Percentiles rank a stretch among this genome's conserved stretches.
Conservation (phyloP, 345 rosid species). For the Citrus trifoliata region DNA sequence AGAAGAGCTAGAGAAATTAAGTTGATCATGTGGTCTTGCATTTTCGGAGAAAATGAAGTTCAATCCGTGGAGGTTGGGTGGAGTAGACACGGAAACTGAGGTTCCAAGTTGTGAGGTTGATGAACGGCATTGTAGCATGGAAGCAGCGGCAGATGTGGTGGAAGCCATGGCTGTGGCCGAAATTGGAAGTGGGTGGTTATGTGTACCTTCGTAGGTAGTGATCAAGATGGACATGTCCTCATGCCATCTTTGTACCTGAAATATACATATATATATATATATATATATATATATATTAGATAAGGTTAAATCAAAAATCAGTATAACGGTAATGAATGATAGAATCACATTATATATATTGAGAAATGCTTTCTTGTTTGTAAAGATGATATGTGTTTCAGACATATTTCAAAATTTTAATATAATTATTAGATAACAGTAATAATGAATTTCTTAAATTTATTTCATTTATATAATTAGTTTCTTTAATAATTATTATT, state of each 20-base stretch:
- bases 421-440: too few relatives aligned
- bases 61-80: slow-evolving; percentile 22
- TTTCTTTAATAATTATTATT: too few relatives aligned
- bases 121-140: slow-evolving; percentile 19
- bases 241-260: slow-evolving; percentile 15
- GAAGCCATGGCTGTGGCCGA: slow-evolving; percentile 30
- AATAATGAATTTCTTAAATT: too few relatives aligned
- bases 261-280: too few relatives aligned
- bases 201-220: slow-evolving; percentile 23
- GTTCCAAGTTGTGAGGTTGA: slow-evolving; percentile 9
- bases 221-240: slow-evolving; percentile 20
- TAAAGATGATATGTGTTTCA: background rate
- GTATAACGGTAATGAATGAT: background rate
- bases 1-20: slow-evolving; percentile 33
- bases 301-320: too few relatives aligned
- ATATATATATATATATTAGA: too few relatives aligned
- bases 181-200: slow-evolving; percentile 21
- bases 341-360: too few relatives aligned
- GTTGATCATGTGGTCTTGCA: slow-evolving; percentile 19
- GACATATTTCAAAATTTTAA: background rate
- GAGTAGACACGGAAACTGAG: slow-evolving; percentile 7
- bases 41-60: slow-evolving; percentile 25
- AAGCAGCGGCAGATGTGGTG: slow-evolving; percentile 29
- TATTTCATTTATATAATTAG: too few relatives aligned
- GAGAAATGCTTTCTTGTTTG: background rate